Base-by-base conservation (phyloP, 1,284 basidiomycete genomes). In the Papiliotrema nemorosa region DNA sequence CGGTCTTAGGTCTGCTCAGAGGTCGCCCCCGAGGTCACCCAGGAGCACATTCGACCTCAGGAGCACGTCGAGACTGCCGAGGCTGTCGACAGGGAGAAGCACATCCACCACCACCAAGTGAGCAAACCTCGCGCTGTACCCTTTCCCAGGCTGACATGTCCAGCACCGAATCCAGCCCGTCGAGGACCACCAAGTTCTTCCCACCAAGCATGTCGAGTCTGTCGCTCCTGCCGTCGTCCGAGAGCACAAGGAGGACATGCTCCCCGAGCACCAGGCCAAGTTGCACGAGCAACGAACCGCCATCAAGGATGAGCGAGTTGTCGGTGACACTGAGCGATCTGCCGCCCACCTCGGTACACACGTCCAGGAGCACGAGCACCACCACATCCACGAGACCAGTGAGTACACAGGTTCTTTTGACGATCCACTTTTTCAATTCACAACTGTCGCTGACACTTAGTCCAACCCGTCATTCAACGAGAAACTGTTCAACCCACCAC, bases 81-180 rank as follows among this genome's bases (percentile, higher is more conserved):
- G 59, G 72, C 72, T 25, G 52, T 73, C 49, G 70, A 75, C 67
- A 59, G 69, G 21, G 73, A 75, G 57, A 56, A 63, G 42, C 73
- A 75, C 45, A 53, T 73, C 47, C 64, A 67, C 60, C 66, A 69
- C 65, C 66, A 66, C 62, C 64, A 65, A 50, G 62, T 62, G 39
- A 55, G 60, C 29, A 31, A 31, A 31, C 29, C 29, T 14, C 14
- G 14, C 29, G n/a, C n/a, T n/a, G n/a, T n/a, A n/a, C n/a, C n/a
- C n/a, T n/a, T n/a, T n/a, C n/a, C n/a, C n/a, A n/a, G n/a, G n/a
- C 52, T 55, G 41, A 52, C 52, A 35, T 36, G 29, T 31, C 16
- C 27, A 71, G 62, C 72, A 73, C 69, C 72, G 72, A 51, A 60
- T 75, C 44, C 72, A 73, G 59, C 73, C 73, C 46, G 63, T 75